Evolutionary conservation across 768 basidiomycete genomes (phyloP), one percentile per base, ranked within the genome.

Genomic region (Rhizopogon vesiculosus): DNA sequence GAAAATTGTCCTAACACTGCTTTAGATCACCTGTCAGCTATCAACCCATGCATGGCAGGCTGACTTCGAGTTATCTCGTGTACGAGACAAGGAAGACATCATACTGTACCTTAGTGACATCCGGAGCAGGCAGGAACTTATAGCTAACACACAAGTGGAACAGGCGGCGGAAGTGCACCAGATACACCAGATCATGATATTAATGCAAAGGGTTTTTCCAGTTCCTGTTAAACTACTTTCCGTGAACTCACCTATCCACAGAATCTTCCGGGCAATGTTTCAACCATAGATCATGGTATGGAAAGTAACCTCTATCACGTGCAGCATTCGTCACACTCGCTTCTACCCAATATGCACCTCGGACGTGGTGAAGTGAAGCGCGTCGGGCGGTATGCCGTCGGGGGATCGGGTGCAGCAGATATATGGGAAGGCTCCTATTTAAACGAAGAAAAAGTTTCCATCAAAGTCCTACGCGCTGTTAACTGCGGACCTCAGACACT

Each of bases 341-440:
- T 85, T 22, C 72, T 83, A 49, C 80, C 80, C 0, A 72, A 81
- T 31, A 72, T 79, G 56, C 68, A 83, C 56, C 73, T 85, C 35
- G 69, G 72, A 51, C 74, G 75, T 5, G 81, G 81, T 5, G 83
- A 85, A 65, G 82, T 83, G 10, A 67, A 66, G 16, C 72, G 79
- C 55, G 66, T 79, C 31, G 76, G 79, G 16, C 67, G 74, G 25
- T 76, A 76, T 50, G 80, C 83, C 7, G 74, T 81, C 48, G 76
- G 76, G 42, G 80, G 80, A 29, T 79, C 76, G 8, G 74, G 76
- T 13, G 73, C 77, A 3, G 81, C 82, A 72, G 82, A 81, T 64
- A 77, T 82, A 45, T 73, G 74, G 74, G 80, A 83, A 62, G 83
- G 83, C 5, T 31, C 78, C 7, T 84, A 82, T 67, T 72, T 84